Base-by-base conservation (phyloP, 345 rosid genomes). In the Carallia brachiata region DNA sequence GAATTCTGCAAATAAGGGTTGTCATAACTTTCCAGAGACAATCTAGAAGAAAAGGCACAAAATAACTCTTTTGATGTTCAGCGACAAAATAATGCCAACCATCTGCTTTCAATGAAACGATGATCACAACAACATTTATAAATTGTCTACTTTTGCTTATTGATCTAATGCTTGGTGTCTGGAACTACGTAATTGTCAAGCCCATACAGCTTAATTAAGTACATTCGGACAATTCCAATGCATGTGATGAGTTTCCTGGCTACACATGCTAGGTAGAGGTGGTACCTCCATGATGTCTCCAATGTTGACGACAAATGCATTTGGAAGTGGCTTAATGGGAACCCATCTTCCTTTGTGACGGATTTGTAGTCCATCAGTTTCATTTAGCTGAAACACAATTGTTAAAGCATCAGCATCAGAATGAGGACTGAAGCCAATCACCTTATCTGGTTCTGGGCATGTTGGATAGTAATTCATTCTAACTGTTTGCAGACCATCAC, bases 381-480 rank as follows among this genome's bases (percentile, higher is more conserved):
- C 67, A 52, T 67, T 30, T 17, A 73, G 66, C 52, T 73, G 77
- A 61, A 61, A 61, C 37, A 73, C 36, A 52, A 73, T 73, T 6
- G 77, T 73, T 61, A 73, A 39, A 52, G 76, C 76, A 52, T 50
- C 76, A 50, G 76, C 76, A 66, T 73, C 76, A 66, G 81, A 78
- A 74, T 83, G 86, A 47, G 85, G 80, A 58, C 75, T 70, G 57
- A 83, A 77, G 7, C 86, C 89, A 19, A 85, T 70, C 15, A 84
- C 70, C 72, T 62, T 73, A 36, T 81, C 77, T 23, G 86, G 84
- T 69, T 81, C 68, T 16, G 89, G 89, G 55, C 89, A 83, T 39
- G 83, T 82, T 15, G 85, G 89, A 61, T 85, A 85, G 75, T 80
- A 83, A 65, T 83, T 85, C 79, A 85, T 85, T 68, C 86, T 82